Base-by-base conservation (phyloP, 2,329 filamentous ascomycete genomes). In the Aspergillus novofumigatus region DNA sequence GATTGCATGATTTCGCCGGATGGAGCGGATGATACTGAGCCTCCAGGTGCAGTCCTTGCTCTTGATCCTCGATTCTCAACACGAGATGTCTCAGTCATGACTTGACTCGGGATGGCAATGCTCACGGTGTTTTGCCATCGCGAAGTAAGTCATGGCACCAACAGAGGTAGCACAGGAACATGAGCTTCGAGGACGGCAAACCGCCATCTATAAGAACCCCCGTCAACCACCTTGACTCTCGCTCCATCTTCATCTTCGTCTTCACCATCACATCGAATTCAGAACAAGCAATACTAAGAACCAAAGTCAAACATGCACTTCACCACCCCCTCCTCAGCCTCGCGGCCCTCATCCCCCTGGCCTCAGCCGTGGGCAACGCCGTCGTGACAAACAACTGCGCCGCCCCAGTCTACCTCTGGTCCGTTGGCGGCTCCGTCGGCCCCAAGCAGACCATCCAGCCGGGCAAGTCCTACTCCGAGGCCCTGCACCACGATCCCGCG, bases 351-450 rank as follows among this genome's bases (percentile, higher is more conserved):
- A 62, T 69, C 35, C 67, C 73, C 17, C 59, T 73, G 38, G 67
- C 63, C 53, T 61, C 61, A 54, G 72, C 73, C 49, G 62, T 72
- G 21, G 74, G 75, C 57, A 65, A 72, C 53, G 75, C 75, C 35
- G 56, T 67, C 56, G 74, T 78, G 21, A 59, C 67, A 59, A 77
- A 78, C 67, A 70, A 71, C 63, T 77, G 75, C 61, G 54, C 60
- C 23, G 60, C 57, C 52, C 64, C 71, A 6, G 64, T 76, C 59
- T 77, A 75, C 63, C 67, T 75, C 49, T 75, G 72, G 61, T 72
- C 73, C 28, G 73, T 77, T 21, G 75, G 71, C 38, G 65, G 68
- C 53, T 66, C 67, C 26, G 61, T 72, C 47, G 67, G 68, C 38
- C 63, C 69, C 1, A 57, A 59, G 38, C 63, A 72, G 44, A 71